These are phyloP conservation scores for Trametes cinnabarina DNA, from an alignment of 768 basidiomycete genomes.

Conservation along the genomic window DNA sequence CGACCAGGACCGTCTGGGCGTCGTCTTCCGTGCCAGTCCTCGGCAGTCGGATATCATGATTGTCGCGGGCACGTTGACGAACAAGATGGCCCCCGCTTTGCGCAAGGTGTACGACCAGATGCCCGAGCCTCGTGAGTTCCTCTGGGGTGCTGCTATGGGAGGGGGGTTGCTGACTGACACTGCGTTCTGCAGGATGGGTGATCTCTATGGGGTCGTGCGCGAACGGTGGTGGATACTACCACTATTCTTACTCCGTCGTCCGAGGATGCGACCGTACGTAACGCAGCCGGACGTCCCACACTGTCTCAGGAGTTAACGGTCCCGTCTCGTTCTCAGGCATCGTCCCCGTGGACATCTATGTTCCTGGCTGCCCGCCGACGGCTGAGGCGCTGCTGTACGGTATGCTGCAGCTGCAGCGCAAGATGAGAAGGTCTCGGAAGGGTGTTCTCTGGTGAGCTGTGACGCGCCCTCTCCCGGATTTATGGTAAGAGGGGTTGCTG, in stretches of 20 bases:
- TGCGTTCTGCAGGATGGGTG: constrained; percentile 73
- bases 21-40: constrained; percentile 98
- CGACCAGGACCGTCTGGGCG: constrained; percentile 95
- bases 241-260: constrained; percentile 98
- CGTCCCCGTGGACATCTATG: constrained; percentile 98
- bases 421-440: constrained; percentile 89
- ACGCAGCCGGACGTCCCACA: constrained; percentile 1
- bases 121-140: constrained; percentile 85
- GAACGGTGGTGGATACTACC: constrained; percentile 96
- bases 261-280: constrained; percentile 92
- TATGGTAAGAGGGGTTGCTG: not conserved
- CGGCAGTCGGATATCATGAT: constrained; percentile 99
- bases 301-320: constrained; percentile 13
- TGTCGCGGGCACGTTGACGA: constrained; percentile 96
- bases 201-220: constrained; percentile 99
- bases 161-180: not conserved
- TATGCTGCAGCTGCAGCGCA: constrained; percentile 94
- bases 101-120: constrained; percentile 98
- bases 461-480: not conserved
- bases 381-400: constrained; percentile 98
- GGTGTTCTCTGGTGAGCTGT: constrained; percentile 76
- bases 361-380: constrained; percentile 91
- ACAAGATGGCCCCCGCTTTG: constrained; percentile 99
- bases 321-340: constrained; percentile 55
- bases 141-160: not conserved